Percentiles rank a stretch among this genome's conserved stretches.
Evolutionary conservation across 768 basidiomycete species (phyloP).

Genomic region (Daedaleopsis sinensis): DNA sequence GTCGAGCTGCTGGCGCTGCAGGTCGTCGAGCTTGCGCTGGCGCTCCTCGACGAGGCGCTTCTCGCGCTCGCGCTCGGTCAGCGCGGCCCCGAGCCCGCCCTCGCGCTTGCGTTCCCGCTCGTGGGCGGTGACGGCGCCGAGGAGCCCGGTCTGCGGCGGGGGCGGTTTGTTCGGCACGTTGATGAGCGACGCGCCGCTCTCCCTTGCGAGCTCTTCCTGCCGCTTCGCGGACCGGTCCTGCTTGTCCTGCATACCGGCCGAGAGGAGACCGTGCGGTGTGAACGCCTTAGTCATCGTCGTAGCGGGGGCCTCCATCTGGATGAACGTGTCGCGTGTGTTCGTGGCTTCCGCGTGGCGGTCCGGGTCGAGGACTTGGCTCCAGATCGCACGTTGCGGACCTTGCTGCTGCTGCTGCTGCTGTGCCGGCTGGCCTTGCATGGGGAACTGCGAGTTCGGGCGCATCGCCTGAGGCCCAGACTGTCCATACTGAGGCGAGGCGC

Average conservation of each 20-base stretch:
- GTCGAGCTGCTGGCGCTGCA: constrained; percentile 87
- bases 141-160: constrained; percentile 91
- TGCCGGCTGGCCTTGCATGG: constrained; percentile 36
- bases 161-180: constrained; percentile 96
- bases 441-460: constrained; percentile 58
- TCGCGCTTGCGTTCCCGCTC: constrained; percentile 94
- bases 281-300: constrained; percentile 91
- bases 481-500: constrained; percentile 26
- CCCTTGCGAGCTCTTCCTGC: constrained; percentile 92
- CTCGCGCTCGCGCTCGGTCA: constrained; percentile 96
- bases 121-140: constrained; percentile 95
- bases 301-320: constrained; percentile 72
- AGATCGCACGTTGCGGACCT: constrained; percentile 66
- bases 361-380: constrained; percentile 88
- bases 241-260: constrained; percentile 93
- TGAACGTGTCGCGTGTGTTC: constrained; percentile 53
- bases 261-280: constrained; percentile 91
- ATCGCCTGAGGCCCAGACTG: constrained; percentile 28
- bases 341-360: constrained; percentile 26
- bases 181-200: constrained; percentile 88
- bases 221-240: constrained; percentile 94
- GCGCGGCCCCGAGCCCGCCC: constrained; percentile 90
- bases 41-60: constrained; percentile 90
- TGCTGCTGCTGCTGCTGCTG: constrained; percentile 35
- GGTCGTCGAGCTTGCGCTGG: constrained; percentile 89